Base-by-base conservation (phyloP, 1,284 basidiomycete genomes). In the Athelia sp. region DNA sequence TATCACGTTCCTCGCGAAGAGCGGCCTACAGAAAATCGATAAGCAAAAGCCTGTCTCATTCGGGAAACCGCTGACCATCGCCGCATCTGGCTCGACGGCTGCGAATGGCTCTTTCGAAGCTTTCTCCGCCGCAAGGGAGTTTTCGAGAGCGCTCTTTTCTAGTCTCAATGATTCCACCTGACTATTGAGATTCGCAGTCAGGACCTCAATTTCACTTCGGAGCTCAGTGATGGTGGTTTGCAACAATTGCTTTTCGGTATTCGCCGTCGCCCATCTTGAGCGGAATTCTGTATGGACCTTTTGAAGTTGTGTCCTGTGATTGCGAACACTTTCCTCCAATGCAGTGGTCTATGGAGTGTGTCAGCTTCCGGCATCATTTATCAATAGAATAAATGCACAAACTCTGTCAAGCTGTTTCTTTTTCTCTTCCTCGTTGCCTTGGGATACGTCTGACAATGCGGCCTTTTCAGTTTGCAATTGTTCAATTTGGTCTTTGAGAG, bases 401-500 rank as follows among this genome's bases (percentile, higher is more conserved):
- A 32, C 48, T 26, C 36, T 40, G 15, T 40, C 36, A n/a, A 8
- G n/a, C 36, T 54, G 52, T 52, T 61, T 53, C 54, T 62, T 55
- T n/a, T 40, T 62, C 40, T 71, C 67, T 18, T 69, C 63, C 29
- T 75, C 71, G 17, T 70, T 64, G 34, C 77, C 67, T 23, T 67
- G 62, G 4, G 62, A 58, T 2, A 62, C 57, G 36, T 71, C 68
- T 45, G 75, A 70, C 19, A 67, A 44, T 13, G 74, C 69, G 3
- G 60, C 61, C 50, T 69, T 75, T 60, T 63, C 62, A 3, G 61
- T 57, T 55, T 69, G 77, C 34, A 91, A 64, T 23, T 68, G 68
- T 36, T 79, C 76, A 9, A 91, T 79, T 56, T 90, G 80, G 10
- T 82, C 80, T 66, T 88, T 92, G 50, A 93, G 73, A 18, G 80